These are phyloP conservation scores for Solanum virginianum DNA, from an alignment of 257 asterid species.

Conservation along the genomic window DNA sequence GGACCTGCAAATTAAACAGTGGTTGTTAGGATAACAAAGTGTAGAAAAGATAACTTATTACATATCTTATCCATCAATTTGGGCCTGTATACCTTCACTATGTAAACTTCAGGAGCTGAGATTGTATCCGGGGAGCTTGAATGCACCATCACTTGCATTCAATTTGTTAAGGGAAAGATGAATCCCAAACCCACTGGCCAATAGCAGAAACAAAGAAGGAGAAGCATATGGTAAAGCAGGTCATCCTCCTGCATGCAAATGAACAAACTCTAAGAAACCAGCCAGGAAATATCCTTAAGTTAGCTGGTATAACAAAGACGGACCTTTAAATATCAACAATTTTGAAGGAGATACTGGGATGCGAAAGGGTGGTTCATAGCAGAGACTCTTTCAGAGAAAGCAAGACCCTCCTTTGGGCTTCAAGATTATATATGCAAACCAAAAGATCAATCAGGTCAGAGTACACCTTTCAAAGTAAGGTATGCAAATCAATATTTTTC, in stretches of 20 bases:
- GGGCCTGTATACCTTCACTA: constrained; percentile 46
- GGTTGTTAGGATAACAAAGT: constrained; percentile 18
- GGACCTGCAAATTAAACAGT: constrained; percentile 47
- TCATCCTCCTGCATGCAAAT: constrained; percentile 50
- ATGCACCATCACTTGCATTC: constrained; percentile 31
- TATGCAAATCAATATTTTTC: background rate
- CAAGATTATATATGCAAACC: constrained; percentile 13
- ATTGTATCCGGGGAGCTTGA: constrained; percentile 68
- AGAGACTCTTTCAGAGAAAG: constrained; percentile 56
- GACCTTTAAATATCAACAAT: constrained; percentile 72
- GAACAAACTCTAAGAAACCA: constrained; percentile 5
- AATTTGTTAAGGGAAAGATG: constrained; percentile 38
- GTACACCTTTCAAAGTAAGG: background rate
- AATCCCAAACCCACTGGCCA: constrained; percentile 51
- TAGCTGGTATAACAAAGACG: constrained; percentile 10
- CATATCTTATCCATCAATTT: background rate
- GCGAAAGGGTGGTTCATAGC: constrained; percentile 71
- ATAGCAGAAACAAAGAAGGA: constrained; percentile 53
- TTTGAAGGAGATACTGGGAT: constrained; percentile 46
- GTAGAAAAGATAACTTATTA: constrained; percentile 12
- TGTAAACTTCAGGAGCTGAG: constrained; percentile 52
- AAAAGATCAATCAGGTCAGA: constrained; percentile 15
- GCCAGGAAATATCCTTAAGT: background rate
- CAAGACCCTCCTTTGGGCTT: constrained; percentile 69
- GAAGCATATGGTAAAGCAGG: constrained; percentile 50